Base-by-base conservation (phyloP, 345 rosid genomes). In the Cardamine chenopodiifolia region DNA sequence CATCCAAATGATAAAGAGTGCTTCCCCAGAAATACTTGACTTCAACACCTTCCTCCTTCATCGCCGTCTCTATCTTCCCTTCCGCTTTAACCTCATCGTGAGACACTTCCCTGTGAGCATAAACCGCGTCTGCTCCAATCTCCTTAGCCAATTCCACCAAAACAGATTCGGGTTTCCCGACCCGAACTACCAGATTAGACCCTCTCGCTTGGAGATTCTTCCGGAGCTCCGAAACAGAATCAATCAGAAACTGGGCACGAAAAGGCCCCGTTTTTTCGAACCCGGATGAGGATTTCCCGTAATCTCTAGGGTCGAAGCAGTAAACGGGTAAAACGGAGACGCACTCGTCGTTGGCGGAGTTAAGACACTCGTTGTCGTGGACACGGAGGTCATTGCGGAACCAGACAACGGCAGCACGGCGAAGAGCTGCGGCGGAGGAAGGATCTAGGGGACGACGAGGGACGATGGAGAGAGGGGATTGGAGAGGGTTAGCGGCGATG, bases 21-120 rank as follows among this genome's bases (percentile, higher is more conserved):
- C 97, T 89, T 32, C 99, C 99, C 99, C 99, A 96, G 55, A 89
- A 89, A 84, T 85, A 88, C 77, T 90, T 96, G 6, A 96, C 84
- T 76, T 96, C 95, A 52, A 90, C 76, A 2, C 96, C 96, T 73
- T 92, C 98, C 45, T 90, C 99, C 78, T 92, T 90, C 95, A 96
- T 83, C 1, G 89, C 95, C 0, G 76, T 75, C 68, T 91, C 96
- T 66, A 96, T 88, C 88, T 84, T 87, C 79, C 84, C 92, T 88
- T 96, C 99, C 5, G 90, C 80, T 78, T 88, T 90, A 44, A 89
- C 97, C 73, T 91, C 98, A 22, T 86, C 92, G 63, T 83, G 89
- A 25, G 98, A 89, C 66, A 88, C 95, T 81, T 96, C 99, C 70
- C 86, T 83, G 42, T 96, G 96, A 5, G 96, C 96, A 42, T 87